Evolutionary conservation across 208 protist genomes (phyloP).

Genomic region (Wallacemonas collosoma): DNA sequence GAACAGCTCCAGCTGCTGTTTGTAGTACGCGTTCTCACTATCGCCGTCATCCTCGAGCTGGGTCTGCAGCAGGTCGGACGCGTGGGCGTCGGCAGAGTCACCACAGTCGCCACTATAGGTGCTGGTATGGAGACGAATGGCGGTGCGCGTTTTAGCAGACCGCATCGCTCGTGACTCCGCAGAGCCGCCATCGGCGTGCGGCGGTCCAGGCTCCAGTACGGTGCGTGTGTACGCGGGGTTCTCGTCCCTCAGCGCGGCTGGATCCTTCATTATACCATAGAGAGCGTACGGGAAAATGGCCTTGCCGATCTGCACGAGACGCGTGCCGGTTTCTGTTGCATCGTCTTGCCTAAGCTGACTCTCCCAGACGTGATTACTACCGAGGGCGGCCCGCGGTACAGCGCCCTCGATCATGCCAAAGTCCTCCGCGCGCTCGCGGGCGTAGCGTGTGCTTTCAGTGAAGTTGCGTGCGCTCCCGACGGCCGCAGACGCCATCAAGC

Average conservation of each 20-base stretch:
- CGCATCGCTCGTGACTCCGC: not conserved
- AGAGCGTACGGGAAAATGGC: conserved; percentile 71
- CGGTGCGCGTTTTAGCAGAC: not conserved
- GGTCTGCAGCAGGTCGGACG: not conserved
- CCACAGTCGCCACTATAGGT: not conserved
- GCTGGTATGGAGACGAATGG: not conserved
- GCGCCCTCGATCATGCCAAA: conserved; percentile 46
- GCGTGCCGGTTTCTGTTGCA: conserved; percentile 26
- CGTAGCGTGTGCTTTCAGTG: conserved; percentile 26
- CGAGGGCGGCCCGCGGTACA: conserved; percentile 26
- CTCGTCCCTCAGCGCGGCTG: conserved; percentile 30
- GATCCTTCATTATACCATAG: conserved; percentile 54
- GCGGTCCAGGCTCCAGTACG: not conserved
- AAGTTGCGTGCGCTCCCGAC: conserved; percentile 42
- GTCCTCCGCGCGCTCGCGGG: conserved; percentile 61
- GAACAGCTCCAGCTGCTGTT: conserved; percentile 38
- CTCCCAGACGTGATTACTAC: conserved; percentile 53
- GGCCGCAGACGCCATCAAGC: not conserved
- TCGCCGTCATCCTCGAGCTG: conserved; percentile 11
- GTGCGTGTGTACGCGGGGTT: conserved; percentile 49
- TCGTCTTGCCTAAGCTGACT: conserved; percentile 50
- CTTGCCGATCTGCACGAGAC: conserved; percentile 68
- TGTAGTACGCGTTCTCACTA: conserved; percentile 47
- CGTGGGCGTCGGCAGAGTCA: not conserved
- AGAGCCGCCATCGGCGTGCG: not conserved